phyloP scores from a whole-genome alignment of 768 basidiomycete species.

The Boletales sp. region DNA sequence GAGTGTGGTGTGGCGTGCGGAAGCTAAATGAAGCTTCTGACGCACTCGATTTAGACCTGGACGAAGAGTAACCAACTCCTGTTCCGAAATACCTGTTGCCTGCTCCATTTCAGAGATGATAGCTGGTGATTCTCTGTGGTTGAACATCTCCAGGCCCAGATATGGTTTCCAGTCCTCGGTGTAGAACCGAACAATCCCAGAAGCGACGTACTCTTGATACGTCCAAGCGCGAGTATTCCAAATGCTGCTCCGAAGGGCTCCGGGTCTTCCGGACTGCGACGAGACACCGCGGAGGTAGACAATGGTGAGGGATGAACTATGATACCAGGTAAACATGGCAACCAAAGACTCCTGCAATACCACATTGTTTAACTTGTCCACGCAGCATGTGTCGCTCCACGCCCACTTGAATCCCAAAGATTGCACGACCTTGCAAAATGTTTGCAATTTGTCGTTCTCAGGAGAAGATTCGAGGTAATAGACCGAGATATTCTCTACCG shows the following conservation, averaged over 20 bases:
- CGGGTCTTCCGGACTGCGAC: neutral
- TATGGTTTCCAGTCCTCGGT: slow-evolving; percentile 1
- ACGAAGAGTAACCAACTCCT: neutral
- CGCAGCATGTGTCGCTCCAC: slow-evolving; percentile 1
- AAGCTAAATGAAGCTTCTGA: neutral
- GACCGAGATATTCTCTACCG: neutral
- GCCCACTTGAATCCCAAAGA: neutral
- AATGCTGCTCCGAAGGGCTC: neutral
- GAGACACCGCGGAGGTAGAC: neutral
- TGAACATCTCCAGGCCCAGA: neutral
- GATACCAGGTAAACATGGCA: slow-evolving; percentile 1
- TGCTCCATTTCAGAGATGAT: neutral
- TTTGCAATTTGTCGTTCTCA: neutral
- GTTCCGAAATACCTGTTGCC: neutral
- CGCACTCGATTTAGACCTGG: neutral
- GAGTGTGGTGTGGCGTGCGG: neutral
- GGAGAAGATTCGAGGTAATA: neutral
- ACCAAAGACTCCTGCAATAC: neutral
- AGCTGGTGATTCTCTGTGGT: neutral
- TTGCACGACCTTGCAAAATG: neutral
- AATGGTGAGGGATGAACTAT: neutral
- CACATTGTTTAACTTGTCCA: neutral
- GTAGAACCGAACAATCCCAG: neutral
- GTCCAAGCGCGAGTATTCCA: slow-evolving; percentile 1
- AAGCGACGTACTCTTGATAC: neutral